A percentile compares a stretch with the other conserved stretches of the same genome.
These are phyloP conservation scores for Fusarium avenaceum DNA, from an alignment of 2,329 filamentous ascomycete species.

Conservation along the genomic window DNA sequence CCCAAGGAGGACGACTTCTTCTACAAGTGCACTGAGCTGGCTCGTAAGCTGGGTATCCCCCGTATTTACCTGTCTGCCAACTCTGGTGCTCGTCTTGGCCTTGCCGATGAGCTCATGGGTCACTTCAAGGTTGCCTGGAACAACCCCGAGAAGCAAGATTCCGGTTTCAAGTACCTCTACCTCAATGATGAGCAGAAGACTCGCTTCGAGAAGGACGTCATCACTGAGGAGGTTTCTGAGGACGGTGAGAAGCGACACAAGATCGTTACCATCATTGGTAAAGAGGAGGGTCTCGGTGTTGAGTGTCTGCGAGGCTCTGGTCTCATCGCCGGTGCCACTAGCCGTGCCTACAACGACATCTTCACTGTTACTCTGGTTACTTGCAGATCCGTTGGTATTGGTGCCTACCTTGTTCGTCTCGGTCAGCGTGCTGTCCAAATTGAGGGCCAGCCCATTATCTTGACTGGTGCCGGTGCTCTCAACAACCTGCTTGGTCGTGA, in stretches of 20 bases:
- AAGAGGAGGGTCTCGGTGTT: slow-evolving; percentile 95
- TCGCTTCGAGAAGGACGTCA: slow-evolving; percentile 79
- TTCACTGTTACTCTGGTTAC: slow-evolving; percentile 98
- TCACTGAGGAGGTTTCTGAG: slow-evolving; percentile 89
- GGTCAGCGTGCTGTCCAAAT: slow-evolving; percentile 99
- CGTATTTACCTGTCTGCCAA: slow-evolving; percentile 98
- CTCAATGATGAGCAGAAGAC: slow-evolving; percentile 88
- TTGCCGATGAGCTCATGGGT: slow-evolving; percentile 96
- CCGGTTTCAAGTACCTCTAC: slow-evolving; percentile 97
- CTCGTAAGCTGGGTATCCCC: slow-evolving; percentile 92
- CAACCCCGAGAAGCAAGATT: slow-evolving; percentile 81
- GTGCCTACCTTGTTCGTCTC: slow-evolving; percentile 97
- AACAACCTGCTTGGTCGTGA: slow-evolving; percentile 99
- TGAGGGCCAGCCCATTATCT: slow-evolving; percentile 97
- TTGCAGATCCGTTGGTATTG: slow-evolving; percentile 98
- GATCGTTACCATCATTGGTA: slow-evolving; percentile 93
- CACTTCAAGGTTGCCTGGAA: slow-evolving; percentile 99
- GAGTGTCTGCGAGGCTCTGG: slow-evolving; percentile 97
- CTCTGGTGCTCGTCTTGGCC: slow-evolving; percentile 96
- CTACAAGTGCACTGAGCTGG: slow-evolving; percentile 97
- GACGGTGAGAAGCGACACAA: slow-evolving; percentile 92
- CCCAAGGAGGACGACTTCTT: slow-evolving; percentile 98
- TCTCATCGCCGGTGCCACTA: slow-evolving; percentile 97
- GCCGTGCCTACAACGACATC: slow-evolving; percentile 97
- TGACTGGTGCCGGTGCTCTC: slow-evolving; percentile 95